A percentile compares a stretch with the other conserved stretches of the same genome.
Evolutionary conservation across 2,329 filamentous ascomycete species (phyloP).

Genomic region (Sporothrix variecibatus): DNA sequence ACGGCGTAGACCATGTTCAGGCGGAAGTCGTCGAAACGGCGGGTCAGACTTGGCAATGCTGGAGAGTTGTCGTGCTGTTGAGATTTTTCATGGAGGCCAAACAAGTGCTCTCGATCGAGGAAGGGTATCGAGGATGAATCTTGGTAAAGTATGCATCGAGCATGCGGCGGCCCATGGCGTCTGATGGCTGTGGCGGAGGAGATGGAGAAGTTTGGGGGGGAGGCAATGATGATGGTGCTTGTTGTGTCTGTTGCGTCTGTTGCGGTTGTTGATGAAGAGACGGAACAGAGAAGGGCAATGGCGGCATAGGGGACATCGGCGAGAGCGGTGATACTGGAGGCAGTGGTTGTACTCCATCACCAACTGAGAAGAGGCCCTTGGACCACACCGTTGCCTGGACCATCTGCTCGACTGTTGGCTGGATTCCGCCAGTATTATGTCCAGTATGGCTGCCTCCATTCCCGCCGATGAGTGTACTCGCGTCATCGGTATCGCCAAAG

Average conservation of each 20-base stretch:
- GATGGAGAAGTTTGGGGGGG: background rate
- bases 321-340: background rate
- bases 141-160: constrained; percentile 32
- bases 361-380: constrained; percentile 42
- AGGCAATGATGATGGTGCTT: background rate
- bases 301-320: background rate
- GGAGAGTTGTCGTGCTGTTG: constrained; percentile 35
- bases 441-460: background rate
- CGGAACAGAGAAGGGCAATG: background rate
- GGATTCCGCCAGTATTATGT: background rate
- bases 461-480: background rate
- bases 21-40: constrained; percentile 50
- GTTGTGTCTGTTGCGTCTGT: background rate
- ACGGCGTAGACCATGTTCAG: constrained; percentile 56
- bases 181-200: background rate
- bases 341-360: background rate
- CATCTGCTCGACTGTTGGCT: constrained; percentile 48
- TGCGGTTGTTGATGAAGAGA: background rate
- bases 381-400: constrained; percentile 48
- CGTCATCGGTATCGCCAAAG: background rate
- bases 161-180: constrained; percentile 19
- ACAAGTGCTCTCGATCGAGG: constrained; percentile 47
- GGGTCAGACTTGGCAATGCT: constrained; percentile 32
- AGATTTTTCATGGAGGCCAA: constrained; percentile 44
- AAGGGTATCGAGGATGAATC: constrained; percentile 52